Percentiles rank a stretch among this genome's conserved stretches.
Evolutionary conservation across 495 filamentous ascomycete genomes (phyloP).

Genomic region (Aspergillus incahuasiensis): DNA sequence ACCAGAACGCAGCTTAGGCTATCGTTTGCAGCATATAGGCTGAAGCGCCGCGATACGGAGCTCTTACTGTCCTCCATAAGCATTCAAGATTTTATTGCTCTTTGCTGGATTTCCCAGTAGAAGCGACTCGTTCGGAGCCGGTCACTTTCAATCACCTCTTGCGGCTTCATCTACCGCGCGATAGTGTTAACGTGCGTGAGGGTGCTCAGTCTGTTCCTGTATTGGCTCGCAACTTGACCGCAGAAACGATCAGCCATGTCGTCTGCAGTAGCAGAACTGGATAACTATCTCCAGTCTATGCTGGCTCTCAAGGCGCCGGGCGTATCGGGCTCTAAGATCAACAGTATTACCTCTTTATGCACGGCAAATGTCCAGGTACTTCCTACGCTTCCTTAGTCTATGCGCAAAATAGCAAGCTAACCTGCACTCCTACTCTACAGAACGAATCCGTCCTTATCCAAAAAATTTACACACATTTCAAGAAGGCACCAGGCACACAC

Average conservation of each 20-base stretch:
- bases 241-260: conserved; percentile 51
- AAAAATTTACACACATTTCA: conserved; percentile 95
- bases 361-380: conserved; percentile 89
- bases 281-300: conserved; percentile 86
- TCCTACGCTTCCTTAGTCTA: neutral
- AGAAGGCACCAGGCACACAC: conserved; percentile 89
- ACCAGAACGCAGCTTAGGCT: conserved; percentile 28
- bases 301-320: conserved; percentile 85
- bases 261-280: conserved; percentile 83
- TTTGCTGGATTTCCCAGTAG: conserved; percentile 27
- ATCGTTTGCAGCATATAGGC: conserved; percentile 6
- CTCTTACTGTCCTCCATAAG: conserved; percentile 13
- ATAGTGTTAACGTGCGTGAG: conserved; percentile 15
- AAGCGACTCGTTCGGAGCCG: conserved; percentile 15
- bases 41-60: conserved; percentile 9
- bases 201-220: conserved; percentile 13
- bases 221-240: conserved; percentile 12
- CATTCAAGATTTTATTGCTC: conserved; percentile 14
- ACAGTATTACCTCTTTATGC: conserved; percentile 76
- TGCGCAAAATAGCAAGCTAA: conserved; percentile 27
- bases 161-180: conserved; percentile 11
- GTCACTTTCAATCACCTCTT: conserved; percentile 14
- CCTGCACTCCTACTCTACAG: conserved; percentile 44
- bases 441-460: conserved; percentile 93
- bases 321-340: conserved; percentile 87